phyloP scores from a whole-genome alignment of 805 yeast genomes.

The Saccharomycopsis synnaedendra region DNA sequence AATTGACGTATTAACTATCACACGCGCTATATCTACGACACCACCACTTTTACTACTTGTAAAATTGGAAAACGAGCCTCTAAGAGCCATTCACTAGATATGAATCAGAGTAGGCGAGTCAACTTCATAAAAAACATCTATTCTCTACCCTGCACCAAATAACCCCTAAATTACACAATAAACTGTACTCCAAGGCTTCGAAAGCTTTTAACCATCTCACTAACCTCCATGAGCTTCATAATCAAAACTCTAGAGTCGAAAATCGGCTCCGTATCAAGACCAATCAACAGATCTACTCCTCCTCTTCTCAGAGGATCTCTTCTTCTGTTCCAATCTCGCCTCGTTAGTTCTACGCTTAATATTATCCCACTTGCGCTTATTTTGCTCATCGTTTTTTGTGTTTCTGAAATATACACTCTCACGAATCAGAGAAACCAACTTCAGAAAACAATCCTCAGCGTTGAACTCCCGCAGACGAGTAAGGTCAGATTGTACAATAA shows the following conservation, averaged over 20 bases:
- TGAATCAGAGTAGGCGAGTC: too few relatives aligned
- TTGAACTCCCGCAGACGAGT: slow-evolving; percentile 50
- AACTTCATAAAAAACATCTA: too few relatives aligned
- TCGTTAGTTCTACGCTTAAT: slow-evolving; percentile 25
- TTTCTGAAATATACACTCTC: slow-evolving; percentile 33
- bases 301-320: slow-evolving; percentile 15
- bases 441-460: slow-evolving; percentile 44
- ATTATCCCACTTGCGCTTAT: slow-evolving; percentile 37
- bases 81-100: too few relatives aligned
- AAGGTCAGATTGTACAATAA: slow-evolving; percentile 50
- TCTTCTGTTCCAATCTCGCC: slow-evolving; percentile 26
- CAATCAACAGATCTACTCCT: slow-evolving; percentile 16
- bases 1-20: too few relatives aligned
- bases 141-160: too few relatives aligned
- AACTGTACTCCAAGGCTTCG: too few relatives aligned
- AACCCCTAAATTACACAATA: too few relatives aligned
- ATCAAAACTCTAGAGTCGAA: not conserved
- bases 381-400: slow-evolving; percentile 35
- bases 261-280: not conserved
- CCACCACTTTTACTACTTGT: too few relatives aligned
- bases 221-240: too few relatives aligned
- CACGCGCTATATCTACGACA: too few relatives aligned
- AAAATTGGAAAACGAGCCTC: too few relatives aligned
- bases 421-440: slow-evolving; percentile 43
- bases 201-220: too few relatives aligned